Conservation (phyloP, 352 stramenopile species). For the Globisporangium emineosum region DNA sequence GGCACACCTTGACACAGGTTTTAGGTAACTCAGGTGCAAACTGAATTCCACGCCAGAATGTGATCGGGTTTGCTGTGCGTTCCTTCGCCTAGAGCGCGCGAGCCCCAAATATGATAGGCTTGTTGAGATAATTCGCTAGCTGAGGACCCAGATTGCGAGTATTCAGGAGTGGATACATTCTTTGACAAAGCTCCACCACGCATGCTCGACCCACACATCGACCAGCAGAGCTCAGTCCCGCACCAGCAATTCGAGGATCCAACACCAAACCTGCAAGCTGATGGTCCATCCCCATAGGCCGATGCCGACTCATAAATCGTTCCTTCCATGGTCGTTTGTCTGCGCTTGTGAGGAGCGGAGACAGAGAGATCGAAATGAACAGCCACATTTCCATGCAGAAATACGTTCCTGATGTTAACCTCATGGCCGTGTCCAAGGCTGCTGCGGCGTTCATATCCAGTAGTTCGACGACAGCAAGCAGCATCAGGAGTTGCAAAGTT, state of each 20-base stretch:
- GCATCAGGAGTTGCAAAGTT: slow-evolving; percentile 8
- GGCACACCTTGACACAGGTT: too few species aligned
- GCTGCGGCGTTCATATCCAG: neutral
- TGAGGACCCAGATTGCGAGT: neutral
- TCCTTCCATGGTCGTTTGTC: slow-evolving; percentile 3
- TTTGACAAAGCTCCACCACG: slow-evolving; percentile 1
- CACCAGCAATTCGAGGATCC: slow-evolving; percentile 16
- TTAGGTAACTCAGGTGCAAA: slow-evolving; percentile 12
- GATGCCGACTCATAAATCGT: slow-evolving; percentile 4
- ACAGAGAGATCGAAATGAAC: neutral
- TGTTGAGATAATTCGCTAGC: slow-evolving; percentile 9
- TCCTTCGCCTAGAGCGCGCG: slow-evolving; percentile 1
- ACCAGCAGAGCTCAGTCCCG: slow-evolving; percentile 11
- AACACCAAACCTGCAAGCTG: slow-evolving; percentile 18
- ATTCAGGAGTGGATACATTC: neutral
- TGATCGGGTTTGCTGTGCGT: neutral
- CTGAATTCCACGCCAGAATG: slow-evolving; percentile 16
- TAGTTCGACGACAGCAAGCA: slow-evolving; percentile 9
- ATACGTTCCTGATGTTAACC: slow-evolving; percentile 11
- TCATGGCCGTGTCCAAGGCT: neutral
- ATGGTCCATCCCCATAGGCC: slow-evolving; percentile 6
- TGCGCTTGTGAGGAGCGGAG: neutral
- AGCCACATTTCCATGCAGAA: slow-evolving; percentile 20
- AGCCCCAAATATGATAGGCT: neutral
- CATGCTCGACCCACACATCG: slow-evolving; percentile 1